Percentiles rank a stretch among this genome's conserved stretches.
phyloP scores from a whole-genome alignment of 371 early-diverging fungal genomes.

The Zancudomyces culisetae region DNA sequence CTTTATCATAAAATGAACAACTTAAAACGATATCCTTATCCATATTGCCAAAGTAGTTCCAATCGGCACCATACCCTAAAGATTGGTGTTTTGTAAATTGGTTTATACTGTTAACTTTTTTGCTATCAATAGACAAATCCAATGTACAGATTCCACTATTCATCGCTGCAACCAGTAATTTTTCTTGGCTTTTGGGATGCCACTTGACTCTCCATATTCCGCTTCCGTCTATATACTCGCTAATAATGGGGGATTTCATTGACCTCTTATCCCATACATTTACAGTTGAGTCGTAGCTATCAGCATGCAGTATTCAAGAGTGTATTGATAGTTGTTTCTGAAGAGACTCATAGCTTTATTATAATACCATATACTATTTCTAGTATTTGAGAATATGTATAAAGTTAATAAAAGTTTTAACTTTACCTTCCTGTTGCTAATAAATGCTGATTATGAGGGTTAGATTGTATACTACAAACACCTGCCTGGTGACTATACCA shows the following conservation, averaged over 20 bases:
- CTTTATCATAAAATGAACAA: constrained; percentile 88
- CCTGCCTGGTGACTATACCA: constrained; percentile 39
- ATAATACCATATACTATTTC: too few relatives aligned
- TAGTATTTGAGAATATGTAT: too few relatives aligned
- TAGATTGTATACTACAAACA: constrained; percentile 69
- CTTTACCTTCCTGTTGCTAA: constrained; percentile 60
- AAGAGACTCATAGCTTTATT: too few relatives aligned
- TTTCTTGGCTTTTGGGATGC: constrained; percentile 48
- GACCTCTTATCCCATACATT: constrained; percentile 73
- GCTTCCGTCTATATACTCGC: constrained; percentile 48
- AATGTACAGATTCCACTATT: constrained; percentile 54
- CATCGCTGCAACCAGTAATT: constrained; percentile 75
- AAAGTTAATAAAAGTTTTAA: too few relatives aligned
- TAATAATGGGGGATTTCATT: constrained; percentile 47
- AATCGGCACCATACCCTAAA: constrained; percentile 82
- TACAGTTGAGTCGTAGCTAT: constrained; percentile 65
- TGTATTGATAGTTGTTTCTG: too few relatives aligned
- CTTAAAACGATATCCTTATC: constrained; percentile 41
- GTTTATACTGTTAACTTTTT: constrained; percentile 8
- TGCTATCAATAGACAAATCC: constrained; percentile 17
- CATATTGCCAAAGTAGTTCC: constrained; percentile 33
- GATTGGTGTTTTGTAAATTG: constrained; percentile 53
- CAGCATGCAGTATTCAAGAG: neutral
- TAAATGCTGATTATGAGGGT: constrained; percentile 44
- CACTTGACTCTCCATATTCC: constrained; percentile 90